Base-by-base conservation (phyloP, 2,329 filamentous ascomycete species). In the Rhinocladiella similis region DNA sequence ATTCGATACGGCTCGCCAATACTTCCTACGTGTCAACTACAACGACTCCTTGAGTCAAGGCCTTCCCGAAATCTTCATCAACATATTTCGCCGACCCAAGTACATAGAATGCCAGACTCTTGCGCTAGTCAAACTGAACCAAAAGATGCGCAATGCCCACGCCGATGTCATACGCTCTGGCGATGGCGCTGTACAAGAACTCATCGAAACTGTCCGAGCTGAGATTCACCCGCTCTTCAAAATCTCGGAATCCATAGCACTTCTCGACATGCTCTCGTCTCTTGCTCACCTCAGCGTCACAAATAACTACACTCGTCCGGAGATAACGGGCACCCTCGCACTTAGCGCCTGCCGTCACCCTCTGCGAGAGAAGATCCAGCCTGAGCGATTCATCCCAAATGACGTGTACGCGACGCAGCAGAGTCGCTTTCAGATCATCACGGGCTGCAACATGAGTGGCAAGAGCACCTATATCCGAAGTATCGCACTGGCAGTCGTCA, bases 371-470 rank as follows among this genome's bases (percentile, higher is more conserved):
- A 89, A 86, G 68, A 83, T 87, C 1, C 84, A 90, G 62, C 74
- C 77, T 1, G 81, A 81, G 45, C 84, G 83, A 19, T 96, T 89
- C 68, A 79, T 97, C 3, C 89, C 94, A 0, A 97, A 97, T 62
- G 92, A 97, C 67, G 89, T 92, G 25, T 97, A 92, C 66, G 88
- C 90, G 2, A 89, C 87, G 0, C 81, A 88, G 33, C 86, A 93
- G 58, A 85, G 86, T 35, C 85, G 92, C 1, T 96, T 97, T 66
- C 92, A 97, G 63, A 88, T 97, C 59, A 87, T 99, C 61, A 97
- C 93, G 0, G 93, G 94, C 3, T 95, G 90, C 70, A 99, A 99
- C 66, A 99, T 99, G 94, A 96, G 91, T 65, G 94, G 92, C 1
- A 99, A 97, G 71, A 96, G 89, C 62, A 99, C 92, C 0, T 97